A percentile compares a stretch with the other conserved stretches of the same genome.
Conservation (phyloP, 1,284 basidiomycete genomes). For the Cutaneotrichosporon dermatis region DNA sequence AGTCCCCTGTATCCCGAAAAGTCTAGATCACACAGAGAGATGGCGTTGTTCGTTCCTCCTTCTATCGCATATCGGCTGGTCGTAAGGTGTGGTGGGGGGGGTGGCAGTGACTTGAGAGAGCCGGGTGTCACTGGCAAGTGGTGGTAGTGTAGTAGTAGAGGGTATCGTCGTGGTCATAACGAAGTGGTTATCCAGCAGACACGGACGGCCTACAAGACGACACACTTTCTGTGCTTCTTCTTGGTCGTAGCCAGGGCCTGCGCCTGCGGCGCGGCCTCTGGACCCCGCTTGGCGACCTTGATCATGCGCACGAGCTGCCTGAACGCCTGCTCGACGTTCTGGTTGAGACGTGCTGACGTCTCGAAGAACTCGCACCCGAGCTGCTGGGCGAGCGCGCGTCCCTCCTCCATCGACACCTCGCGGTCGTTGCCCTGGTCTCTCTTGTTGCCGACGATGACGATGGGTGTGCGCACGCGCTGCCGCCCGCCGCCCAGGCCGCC, state of each 20-base stretch:
- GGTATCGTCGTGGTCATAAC: no score
- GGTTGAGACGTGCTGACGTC: conserved; percentile 89
- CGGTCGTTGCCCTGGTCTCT: conserved; percentile 71
- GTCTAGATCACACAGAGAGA: conserved; percentile 1
- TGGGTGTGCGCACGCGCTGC: conserved; percentile 28
- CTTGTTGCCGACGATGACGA: conserved; percentile 88
- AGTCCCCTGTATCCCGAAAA: conserved; percentile 1
- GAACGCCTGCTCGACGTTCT: conserved; percentile 93
- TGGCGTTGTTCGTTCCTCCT: no score
- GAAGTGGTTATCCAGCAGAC: not conserved
- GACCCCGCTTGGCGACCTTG: conserved; percentile 43
- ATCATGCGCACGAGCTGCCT: conserved; percentile 84
- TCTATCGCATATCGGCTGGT: no score
- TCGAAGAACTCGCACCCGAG: conserved; percentile 95
- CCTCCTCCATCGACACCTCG: conserved; percentile 85
- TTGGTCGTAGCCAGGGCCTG: conserved; percentile 13
- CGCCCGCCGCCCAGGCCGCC: not conserved
- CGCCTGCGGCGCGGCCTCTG: conserved; percentile 7
- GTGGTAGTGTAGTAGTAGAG: not conserved
- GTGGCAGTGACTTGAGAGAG: no score
- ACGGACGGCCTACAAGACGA: conserved; percentile 37
- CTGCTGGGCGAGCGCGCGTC: conserved; percentile 71
- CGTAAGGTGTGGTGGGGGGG: no score
- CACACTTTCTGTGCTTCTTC: conserved; percentile 47
- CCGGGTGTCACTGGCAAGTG: not conserved